phyloP scores from a whole-genome alignment of 768 basidiomycete genomes.

The Pulveroboletus sp. region DNA sequence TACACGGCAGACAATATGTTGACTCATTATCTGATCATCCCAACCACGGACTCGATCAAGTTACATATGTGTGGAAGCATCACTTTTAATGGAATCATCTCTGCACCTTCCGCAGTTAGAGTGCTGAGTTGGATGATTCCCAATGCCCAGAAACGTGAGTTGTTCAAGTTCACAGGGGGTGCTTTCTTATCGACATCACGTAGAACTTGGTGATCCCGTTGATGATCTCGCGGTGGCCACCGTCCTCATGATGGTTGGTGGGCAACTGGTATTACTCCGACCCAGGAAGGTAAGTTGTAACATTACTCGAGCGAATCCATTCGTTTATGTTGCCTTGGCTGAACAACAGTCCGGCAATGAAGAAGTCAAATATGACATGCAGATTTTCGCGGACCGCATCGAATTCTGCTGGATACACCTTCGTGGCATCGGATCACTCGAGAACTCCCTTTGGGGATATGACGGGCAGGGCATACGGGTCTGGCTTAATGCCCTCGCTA shows the following conservation, averaged over 20 bases:
- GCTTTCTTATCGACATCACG: slow-evolving; percentile 9
- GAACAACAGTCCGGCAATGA: slow-evolving; percentile 66
- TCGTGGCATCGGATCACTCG: slow-evolving; percentile 86
- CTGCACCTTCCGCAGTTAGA: slow-evolving; percentile 77
- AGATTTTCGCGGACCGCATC: slow-evolving; percentile 93
- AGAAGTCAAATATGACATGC: slow-evolving; percentile 96
- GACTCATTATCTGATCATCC: slow-evolving; percentile 87
- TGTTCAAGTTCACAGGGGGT: background rate
- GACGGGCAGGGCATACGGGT: slow-evolving; percentile 87
- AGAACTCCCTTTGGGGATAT: slow-evolving; percentile 98
- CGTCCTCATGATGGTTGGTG: slow-evolving; percentile 93
- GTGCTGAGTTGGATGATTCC: slow-evolving; percentile 98
- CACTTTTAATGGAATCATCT: slow-evolving; percentile 87
- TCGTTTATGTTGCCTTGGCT: background rate
- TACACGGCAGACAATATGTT: slow-evolving; percentile 95
- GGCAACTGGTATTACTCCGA: slow-evolving; percentile 83
- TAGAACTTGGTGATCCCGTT: slow-evolving; percentile 91
- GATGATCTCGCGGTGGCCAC: slow-evolving; percentile 93
- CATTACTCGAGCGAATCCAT: background rate
- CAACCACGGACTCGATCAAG: slow-evolving; percentile 78
- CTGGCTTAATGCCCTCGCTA: slow-evolving; percentile 93
- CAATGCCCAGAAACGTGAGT: slow-evolving; percentile 84
- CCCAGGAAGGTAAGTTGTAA: slow-evolving; percentile 70
- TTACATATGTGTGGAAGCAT: slow-evolving; percentile 93
- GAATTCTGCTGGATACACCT: slow-evolving; percentile 99